Conservation (phyloP, 768 basidiomycete species). For the Floccularia luteovirens region DNA sequence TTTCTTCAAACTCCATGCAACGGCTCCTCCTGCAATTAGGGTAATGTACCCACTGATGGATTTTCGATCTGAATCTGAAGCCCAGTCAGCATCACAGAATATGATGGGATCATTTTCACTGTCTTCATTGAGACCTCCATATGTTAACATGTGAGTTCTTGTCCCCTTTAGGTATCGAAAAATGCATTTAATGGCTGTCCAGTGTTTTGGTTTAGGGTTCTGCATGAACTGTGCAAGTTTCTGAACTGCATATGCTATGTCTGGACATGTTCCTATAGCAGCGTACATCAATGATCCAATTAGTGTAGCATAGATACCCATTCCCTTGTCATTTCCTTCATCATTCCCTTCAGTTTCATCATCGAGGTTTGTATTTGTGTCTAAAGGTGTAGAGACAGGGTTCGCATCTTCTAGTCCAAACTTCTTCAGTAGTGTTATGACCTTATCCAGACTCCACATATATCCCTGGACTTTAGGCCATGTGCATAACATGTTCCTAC, state of each 20-base stretch:
- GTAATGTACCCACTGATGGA: constrained; percentile 10
- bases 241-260: constrained; percentile 6
- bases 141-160: background rate
- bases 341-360: background rate
- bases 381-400: constrained; percentile 16
- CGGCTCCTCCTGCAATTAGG: constrained; percentile 19
- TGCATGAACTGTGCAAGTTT: constrained; percentile 3
- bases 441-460: no score
- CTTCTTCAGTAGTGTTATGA: constrained; percentile 11
- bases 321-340: background rate
- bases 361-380: constrained; percentile 8
- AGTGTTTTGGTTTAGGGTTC: background rate
- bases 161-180: constrained; percentile 5
- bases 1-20: constrained; percentile 31
- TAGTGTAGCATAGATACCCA: background rate
- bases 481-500: constrained; percentile 12
- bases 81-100: constrained; percentile 11
- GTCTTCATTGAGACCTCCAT: constrained; percentile 1
- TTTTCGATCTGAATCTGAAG: constrained; percentile 6
- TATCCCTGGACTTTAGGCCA: no score
- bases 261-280: constrained; percentile 3
- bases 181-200: constrained; percentile 3
- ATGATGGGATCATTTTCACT: constrained; percentile 1
- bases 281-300: constrained; percentile 1
- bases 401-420: constrained; percentile 14